phyloP scores from a whole-genome alignment of 179 eudicot species.

The Spergularia azorica region DNA sequence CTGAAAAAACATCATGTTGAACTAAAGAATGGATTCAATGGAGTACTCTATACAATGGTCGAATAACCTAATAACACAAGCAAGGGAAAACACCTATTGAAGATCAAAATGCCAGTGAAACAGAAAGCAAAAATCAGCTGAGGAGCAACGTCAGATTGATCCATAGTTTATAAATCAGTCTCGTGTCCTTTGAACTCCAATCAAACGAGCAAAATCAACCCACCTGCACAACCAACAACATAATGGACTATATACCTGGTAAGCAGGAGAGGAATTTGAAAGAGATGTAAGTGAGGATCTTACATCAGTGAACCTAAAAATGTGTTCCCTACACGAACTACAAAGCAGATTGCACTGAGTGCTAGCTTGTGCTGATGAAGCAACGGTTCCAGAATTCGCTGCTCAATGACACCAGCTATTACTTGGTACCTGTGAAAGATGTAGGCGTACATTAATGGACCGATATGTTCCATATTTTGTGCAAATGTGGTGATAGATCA shows the following conservation, averaged over 20 bases:
- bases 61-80: slow-evolving; percentile 8
- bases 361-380: slow-evolving; percentile 75
- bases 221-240: slow-evolving; percentile 49
- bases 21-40: neutral
- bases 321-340: slow-evolving; percentile 86
- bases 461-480: neutral
- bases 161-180: slow-evolving; percentile 30
- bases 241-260: neutral
- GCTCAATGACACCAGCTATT: slow-evolving; percentile 84
- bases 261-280: neutral
- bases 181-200: slow-evolving; percentile 75
- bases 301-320: slow-evolving; percentile 89
- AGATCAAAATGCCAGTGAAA: neutral
- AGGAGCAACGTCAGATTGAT: slow-evolving; percentile 11
- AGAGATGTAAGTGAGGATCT: slow-evolving; percentile 12
- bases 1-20: slow-evolving; percentile 3
- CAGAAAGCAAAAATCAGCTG: slow-evolving; percentile 19
- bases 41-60: neutral
- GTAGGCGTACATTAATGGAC: neutral
- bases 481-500: no score
- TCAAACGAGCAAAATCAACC: slow-evolving; percentile 94
- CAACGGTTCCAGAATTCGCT: slow-evolving; percentile 73
- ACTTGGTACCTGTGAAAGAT: slow-evolving; percentile 65
- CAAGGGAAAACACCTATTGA: slow-evolving; percentile 6
- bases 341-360: slow-evolving; percentile 78